Conservation (phyloP, 768 basidiomycete species). For the Hydnomerulius pinastri region DNA sequence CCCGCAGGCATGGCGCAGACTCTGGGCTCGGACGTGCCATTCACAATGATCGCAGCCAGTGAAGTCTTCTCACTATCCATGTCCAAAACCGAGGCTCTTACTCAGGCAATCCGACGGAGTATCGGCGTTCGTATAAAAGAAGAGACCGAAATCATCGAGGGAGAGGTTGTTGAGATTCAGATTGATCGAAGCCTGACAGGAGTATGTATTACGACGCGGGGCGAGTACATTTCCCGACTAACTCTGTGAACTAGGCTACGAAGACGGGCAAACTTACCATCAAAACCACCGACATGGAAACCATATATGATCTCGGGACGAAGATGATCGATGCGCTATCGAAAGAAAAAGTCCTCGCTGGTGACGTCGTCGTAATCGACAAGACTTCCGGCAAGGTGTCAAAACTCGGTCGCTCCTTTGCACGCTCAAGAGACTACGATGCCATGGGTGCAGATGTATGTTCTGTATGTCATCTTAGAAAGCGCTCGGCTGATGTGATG, state of each 20-base stretch:
- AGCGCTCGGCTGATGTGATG: background rate
- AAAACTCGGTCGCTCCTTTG: conserved; percentile 94
- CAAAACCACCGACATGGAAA: conserved; percentile 99
- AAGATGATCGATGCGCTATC: conserved; percentile 99
- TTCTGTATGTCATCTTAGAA: conserved; percentile 12
- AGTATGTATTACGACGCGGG: conserved; percentile 43
- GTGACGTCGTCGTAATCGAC: conserved; percentile 96
- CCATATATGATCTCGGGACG: conserved; percentile 95
- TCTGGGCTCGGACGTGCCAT: conserved; percentile 91
- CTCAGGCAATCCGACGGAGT: conserved; percentile 92
- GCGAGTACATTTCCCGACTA: background rate
- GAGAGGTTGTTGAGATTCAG: conserved; percentile 98
- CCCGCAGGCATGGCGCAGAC: conserved; percentile 90
- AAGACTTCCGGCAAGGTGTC: conserved; percentile 96
- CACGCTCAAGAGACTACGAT: conserved; percentile 97
- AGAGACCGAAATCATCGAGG: conserved; percentile 96
- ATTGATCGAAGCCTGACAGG: conserved; percentile 97
- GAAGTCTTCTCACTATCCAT: conserved; percentile 98
- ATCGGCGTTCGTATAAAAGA: conserved; percentile 98
- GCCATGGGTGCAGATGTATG: conserved; percentile 98
- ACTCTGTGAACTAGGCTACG: conserved; percentile 65
- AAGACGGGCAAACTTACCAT: conserved; percentile 98
- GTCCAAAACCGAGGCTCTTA: conserved; percentile 98
- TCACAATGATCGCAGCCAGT: conserved; percentile 96
- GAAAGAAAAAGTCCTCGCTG: conserved; percentile 94